Conservation (phyloP, 2,329 filamentous ascomycete genomes). For the Fusarium sp. region DNA sequence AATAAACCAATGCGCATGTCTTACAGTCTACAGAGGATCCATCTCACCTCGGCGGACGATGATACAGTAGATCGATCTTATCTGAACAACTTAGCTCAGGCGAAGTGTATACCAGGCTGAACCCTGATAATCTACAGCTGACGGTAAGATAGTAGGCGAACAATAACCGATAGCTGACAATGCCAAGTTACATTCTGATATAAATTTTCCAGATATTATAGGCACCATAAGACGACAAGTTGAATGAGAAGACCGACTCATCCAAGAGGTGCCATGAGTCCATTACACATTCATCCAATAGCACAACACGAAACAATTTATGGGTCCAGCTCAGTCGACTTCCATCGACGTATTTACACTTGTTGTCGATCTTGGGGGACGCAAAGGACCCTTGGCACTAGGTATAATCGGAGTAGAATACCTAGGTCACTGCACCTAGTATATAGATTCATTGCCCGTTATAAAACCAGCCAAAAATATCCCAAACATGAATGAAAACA, state of each 20-base stretch:
- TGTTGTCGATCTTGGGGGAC: slow-evolving; percentile 23
- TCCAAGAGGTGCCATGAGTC: neutral
- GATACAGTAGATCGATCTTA: neutral
- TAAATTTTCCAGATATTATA: neutral
- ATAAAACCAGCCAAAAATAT: neutral
- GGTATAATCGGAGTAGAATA: neutral
- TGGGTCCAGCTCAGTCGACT: slow-evolving; percentile 35
- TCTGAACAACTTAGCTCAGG: neutral
- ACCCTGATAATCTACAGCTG: neutral
- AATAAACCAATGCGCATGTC: neutral
- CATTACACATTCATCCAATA: slow-evolving; percentile 28
- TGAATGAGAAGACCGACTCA: neutral
- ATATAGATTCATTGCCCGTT: too few relatives aligned
- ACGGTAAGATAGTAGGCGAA: neutral
- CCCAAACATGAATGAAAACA: neutral
- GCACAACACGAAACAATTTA: slow-evolving; percentile 42
- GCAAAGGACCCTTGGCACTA: slow-evolving; percentile 3
- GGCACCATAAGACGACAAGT: neutral
- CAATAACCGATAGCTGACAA: too few relatives aligned
- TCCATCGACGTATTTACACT: slow-evolving; percentile 4
- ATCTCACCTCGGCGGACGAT: neutral
- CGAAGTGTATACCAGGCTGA: neutral
- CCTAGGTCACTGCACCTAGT: neutral
- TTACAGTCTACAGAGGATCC: neutral
- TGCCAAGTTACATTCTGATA: neutral